phyloP scores from a whole-genome alignment of 805 yeast species.

The Wickerhamiella spandovensis region DNA sequence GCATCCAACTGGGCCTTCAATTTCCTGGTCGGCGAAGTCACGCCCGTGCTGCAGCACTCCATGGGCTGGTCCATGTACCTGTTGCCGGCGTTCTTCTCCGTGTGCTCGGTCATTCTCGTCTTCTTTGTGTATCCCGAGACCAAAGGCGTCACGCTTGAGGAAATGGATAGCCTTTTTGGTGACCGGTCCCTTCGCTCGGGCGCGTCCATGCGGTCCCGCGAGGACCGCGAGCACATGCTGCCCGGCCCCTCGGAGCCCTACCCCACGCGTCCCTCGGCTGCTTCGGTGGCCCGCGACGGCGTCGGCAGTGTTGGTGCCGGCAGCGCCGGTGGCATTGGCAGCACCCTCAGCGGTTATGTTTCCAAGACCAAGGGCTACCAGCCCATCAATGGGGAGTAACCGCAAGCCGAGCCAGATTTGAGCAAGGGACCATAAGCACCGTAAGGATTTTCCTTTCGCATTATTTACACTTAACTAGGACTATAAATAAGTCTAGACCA shows the following conservation, averaged over 20 bases:
- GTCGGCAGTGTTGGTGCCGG: neutral
- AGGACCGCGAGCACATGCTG: constrained; percentile 17
- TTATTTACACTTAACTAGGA: neutral
- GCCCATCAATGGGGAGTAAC: constrained; percentile 1
- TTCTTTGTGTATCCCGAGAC: constrained; percentile 75
- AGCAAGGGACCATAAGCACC: no score
- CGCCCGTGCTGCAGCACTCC: constrained; percentile 67
- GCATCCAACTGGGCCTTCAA: constrained; percentile 91
- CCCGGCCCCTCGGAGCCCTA: neutral
- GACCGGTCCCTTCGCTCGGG: constrained; percentile 32
- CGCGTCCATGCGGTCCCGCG: constrained; percentile 9
- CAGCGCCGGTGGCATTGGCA: neutral
- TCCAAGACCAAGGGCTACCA: constrained; percentile 1
- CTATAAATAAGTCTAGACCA: neutral
- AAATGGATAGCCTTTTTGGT: constrained; percentile 83
- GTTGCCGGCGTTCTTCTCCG: constrained; percentile 68
- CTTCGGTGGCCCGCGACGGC: constrained; percentile 7
- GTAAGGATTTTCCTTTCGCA: no score
- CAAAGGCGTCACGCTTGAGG: constrained; percentile 76
- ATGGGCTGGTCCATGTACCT: constrained; percentile 73
- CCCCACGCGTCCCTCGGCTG: constrained; percentile 5
- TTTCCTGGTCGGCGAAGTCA: constrained; percentile 82
- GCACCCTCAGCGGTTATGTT: neutral
- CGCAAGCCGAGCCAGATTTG: no score
- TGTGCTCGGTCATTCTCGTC: constrained; percentile 59